Percentiles rank a stretch among this genome's conserved stretches.
Conservation (phyloP, 176 grass and related monocot genomes). For the Lolium rigidum region DNA sequence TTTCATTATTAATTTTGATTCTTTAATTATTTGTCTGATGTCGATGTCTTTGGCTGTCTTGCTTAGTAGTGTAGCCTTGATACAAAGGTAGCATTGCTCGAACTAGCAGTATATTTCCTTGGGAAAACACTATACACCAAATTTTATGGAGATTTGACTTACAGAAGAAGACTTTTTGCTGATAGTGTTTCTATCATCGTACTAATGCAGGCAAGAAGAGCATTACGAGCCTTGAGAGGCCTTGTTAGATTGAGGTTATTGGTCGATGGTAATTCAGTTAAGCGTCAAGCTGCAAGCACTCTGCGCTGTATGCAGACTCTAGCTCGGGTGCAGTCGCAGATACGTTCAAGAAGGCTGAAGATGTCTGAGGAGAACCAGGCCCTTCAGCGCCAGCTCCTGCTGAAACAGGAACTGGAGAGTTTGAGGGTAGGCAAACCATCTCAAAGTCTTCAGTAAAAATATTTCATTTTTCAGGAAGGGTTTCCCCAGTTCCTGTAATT, state of each 20-base stretch:
- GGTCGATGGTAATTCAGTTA: conserved; percentile 89
- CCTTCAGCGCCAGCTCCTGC: conserved; percentile 84
- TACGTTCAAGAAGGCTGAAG: conserved; percentile 77
- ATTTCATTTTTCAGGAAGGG: neutral
- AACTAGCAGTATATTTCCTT: conserved; percentile 1
- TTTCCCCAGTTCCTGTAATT: neutral
- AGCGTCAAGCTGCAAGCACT: conserved; percentile 91
- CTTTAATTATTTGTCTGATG: conserved; percentile 44
- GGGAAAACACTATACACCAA: conserved; percentile 4
- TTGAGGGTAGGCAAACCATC: conserved; percentile 71
- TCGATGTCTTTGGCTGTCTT: conserved; percentile 43
- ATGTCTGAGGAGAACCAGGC: conserved; percentile 98
- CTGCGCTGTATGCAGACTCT: conserved; percentile 95
- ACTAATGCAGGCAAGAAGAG: conserved; percentile 82
- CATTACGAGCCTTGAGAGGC: conserved; percentile 80
- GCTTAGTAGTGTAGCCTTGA: conserved; percentile 15
- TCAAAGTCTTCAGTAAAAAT: conserved; percentile 37
- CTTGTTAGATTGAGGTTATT: conserved; percentile 91
- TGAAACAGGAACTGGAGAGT: conserved; percentile 90
- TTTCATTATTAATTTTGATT: conserved; percentile 54
- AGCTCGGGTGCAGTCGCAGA: conserved; percentile 88
- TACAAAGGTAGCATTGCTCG: conserved; percentile 23
- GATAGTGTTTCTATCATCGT: neutral
- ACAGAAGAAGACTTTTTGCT: neutral
- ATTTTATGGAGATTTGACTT: conserved; percentile 20